A percentile compares a stretch with the other conserved stretches of the same genome.
These are phyloP conservation scores for Thraustochytrium striatum DNA, from an alignment of 352 stramenopile species.

Conservation along the genomic window DNA sequence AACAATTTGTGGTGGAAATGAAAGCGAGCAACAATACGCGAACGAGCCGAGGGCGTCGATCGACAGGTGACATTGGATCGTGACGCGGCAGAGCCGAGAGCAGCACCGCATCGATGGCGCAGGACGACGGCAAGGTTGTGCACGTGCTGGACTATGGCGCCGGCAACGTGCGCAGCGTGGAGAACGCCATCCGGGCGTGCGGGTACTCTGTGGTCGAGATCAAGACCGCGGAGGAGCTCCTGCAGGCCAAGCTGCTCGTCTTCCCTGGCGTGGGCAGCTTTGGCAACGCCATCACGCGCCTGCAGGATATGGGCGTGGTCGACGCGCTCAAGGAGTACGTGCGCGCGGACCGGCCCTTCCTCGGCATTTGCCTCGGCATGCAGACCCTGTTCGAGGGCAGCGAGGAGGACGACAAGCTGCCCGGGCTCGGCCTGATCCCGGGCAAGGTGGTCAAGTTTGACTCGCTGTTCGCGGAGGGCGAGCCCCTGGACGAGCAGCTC, in stretches of 20 bases:
- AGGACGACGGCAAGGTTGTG: constrained; percentile 52
- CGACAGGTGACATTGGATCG: no score
- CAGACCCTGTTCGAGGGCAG: constrained; percentile 94
- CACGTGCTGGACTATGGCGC: constrained; percentile 95
- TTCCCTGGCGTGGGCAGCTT: constrained; percentile 78
- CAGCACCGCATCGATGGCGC: not conserved
- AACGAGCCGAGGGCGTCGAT: no score
- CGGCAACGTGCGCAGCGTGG: constrained; percentile 95
- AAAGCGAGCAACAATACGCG: no score
- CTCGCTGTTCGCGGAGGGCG: constrained; percentile 34
- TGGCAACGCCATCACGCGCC: constrained; percentile 79
- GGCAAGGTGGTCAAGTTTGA: constrained; percentile 83
- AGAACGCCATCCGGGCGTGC: constrained; percentile 85
- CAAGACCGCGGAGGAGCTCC: constrained; percentile 80
- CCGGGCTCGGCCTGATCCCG: constrained; percentile 84
- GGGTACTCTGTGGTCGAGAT: constrained; percentile 77
- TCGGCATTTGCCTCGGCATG: constrained; percentile 97
- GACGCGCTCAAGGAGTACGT: constrained; percentile 81
- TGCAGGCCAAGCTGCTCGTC: constrained; percentile 70
- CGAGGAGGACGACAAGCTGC: constrained; percentile 78
- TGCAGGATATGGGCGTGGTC: constrained; percentile 79
- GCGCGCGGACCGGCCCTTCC: constrained; percentile 72
- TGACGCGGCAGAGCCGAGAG: not conserved
- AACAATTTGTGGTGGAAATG: no score
- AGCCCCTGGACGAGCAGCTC: constrained; percentile 48